These are phyloP conservation scores for Pouteria campechiana DNA, from an alignment of 179 eudicot genomes.

Conservation along the genomic window DNA sequence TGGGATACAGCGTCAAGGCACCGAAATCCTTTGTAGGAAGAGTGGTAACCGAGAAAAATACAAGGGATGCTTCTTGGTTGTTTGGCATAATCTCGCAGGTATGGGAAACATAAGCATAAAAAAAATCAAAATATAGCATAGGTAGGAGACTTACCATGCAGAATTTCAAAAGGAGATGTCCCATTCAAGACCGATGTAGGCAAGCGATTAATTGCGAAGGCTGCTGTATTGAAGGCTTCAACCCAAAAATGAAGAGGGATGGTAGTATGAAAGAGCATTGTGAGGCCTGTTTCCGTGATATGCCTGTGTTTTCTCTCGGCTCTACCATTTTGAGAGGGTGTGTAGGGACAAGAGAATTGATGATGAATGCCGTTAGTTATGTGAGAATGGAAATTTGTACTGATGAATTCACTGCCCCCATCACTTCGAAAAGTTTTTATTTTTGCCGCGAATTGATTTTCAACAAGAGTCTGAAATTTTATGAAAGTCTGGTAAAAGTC, in stretches of 20 bases:
- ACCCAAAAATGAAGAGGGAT: not conserved
- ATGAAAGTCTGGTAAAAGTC: not conserved
- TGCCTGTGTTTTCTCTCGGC: not conserved
- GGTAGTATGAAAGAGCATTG: not conserved
- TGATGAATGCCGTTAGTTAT: not conserved
- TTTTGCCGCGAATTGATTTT: not conserved
- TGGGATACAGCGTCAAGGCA: no score
- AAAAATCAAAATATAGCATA: no score
- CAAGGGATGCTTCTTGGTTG: no score
- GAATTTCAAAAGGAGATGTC: no score
- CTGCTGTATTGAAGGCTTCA: not conserved
- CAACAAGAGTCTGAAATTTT: not conserved
- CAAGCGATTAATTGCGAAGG: not conserved
- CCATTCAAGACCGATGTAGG: not conserved
- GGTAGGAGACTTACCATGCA: no score
- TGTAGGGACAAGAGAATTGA: slow-evolving; percentile 1
- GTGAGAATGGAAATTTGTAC: no score
- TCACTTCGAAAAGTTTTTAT: no score
- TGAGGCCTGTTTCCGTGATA: not conserved
- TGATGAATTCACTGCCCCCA: no score
- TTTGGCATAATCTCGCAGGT: not conserved
- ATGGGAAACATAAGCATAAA: not conserved
- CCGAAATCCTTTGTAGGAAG: no score
- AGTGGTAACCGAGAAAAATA: no score
- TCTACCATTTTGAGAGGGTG: slow-evolving; percentile 5